Percentiles rank a stretch among this genome's conserved stretches.
Evolutionary conservation across 331 rosid species (phyloP).

Genomic region (Phaseolus coccineus): DNA sequence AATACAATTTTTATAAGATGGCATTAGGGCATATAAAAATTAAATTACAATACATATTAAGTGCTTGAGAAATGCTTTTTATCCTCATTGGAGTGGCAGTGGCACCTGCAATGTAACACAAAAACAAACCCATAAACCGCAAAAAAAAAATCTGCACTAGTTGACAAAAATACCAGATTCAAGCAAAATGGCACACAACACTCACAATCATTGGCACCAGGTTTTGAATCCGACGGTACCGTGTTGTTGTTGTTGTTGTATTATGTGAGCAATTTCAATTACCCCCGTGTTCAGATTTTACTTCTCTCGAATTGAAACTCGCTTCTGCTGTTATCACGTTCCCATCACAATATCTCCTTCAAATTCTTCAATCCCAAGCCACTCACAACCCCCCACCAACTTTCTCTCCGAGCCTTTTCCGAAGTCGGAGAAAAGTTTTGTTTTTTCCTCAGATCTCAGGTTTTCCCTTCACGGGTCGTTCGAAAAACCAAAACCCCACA

Average conservation of each 20-base stretch:
- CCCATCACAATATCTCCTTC: slow-evolving; percentile 46
- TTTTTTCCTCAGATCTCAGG: slow-evolving; percentile 45
- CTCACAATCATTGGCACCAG: slow-evolving; percentile 36
- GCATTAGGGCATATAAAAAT: background rate
- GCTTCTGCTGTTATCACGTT: slow-evolving; percentile 48
- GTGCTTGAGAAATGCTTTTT: background rate
- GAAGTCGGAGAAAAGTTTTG: slow-evolving; percentile 19
- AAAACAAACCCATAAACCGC: background rate
- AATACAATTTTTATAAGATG: too few species aligned
- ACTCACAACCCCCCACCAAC: slow-evolving; percentile 49
- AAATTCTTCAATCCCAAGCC: slow-evolving; percentile 46
- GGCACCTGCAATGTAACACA: background rate
- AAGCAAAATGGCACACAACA: slow-evolving; percentile 24
- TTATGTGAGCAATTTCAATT: slow-evolving; percentile 31
- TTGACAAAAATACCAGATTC: background rate
- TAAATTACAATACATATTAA: background rate
- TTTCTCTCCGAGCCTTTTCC: slow-evolving; percentile 46
- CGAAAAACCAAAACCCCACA: slow-evolving; percentile 7
- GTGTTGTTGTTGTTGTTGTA: background rate
- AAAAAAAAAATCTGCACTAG: background rate
- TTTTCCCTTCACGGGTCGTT: slow-evolving; percentile 24
- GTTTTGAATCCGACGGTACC: slow-evolving; percentile 22
- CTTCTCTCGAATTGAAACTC: background rate
- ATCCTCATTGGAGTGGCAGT: background rate
- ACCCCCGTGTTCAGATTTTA: slow-evolving; percentile 19